Evolutionary conservation across 306 rosid species (phyloP).

Genomic region (Vicia villosa): DNA sequence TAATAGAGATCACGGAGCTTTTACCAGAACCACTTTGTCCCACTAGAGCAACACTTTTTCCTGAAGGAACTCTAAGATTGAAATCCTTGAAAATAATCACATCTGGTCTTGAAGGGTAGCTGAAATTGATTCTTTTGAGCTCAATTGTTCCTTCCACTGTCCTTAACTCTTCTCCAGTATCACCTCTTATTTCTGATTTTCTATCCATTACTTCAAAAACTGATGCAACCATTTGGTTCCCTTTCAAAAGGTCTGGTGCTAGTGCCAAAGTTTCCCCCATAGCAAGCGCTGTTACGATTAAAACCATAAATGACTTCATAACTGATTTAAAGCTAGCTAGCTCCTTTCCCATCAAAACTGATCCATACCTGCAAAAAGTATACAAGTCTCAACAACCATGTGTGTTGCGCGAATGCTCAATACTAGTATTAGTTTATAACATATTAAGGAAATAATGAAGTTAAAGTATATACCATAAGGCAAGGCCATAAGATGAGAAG

Average conservation of each 20-base stretch:
- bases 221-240: constrained; percentile 94
- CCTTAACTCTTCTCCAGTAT: constrained; percentile 69
- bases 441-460: constrained; percentile 10
- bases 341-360: constrained; percentile 85
- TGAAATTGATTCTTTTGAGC: constrained; percentile 69
- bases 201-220: constrained; percentile 84
- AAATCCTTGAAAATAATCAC: constrained; percentile 82
- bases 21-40: constrained; percentile 99
- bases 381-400: constrained; percentile 26
- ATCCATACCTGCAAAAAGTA: constrained; percentile 78
- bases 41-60: constrained; percentile 79
- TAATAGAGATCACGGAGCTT: constrained; percentile 88
- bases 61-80: constrained; percentile 69
- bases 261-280: constrained; percentile 93
- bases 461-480: constrained; percentile 72
- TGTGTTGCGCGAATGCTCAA: too few species aligned
- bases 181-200: constrained; percentile 61
- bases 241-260: constrained; percentile 92
- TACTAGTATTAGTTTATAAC: too few species aligned
- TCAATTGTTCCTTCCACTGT: constrained; percentile 85
- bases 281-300: constrained; percentile 87
- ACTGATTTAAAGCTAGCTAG: constrained; percentile 85
- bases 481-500: constrained; percentile 92
- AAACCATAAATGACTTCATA: constrained; percentile 94
- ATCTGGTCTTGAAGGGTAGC: constrained; percentile 93